Conservation (phyloP, 2,329 filamentous ascomycete genomes). For the Monosporascus ibericus region DNA sequence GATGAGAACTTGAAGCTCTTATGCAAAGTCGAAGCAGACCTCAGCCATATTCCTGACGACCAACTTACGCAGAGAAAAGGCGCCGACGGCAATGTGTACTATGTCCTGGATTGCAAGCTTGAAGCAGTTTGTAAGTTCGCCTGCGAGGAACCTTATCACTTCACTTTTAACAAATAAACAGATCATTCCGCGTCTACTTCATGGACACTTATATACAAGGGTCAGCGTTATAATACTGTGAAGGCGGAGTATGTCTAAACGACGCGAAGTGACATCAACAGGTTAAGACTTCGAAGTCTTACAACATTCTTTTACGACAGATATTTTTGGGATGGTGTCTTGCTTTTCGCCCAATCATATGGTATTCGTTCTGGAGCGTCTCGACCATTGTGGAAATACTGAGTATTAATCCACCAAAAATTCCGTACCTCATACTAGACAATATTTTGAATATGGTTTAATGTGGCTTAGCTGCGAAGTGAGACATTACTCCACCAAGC, state of each 20-base stretch:
- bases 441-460: no score
- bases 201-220: neutral
- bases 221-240: neutral
- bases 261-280: no score
- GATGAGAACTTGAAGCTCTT: neutral
- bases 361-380: no score
- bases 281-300: no score
- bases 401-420: no score
- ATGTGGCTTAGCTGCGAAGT: no score
- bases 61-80: neutral
- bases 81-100: neutral
- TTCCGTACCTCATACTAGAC: no score
- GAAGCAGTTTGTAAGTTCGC: neutral
- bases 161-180: neutral
- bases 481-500: no score
- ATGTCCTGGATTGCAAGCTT: neutral
- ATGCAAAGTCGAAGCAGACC: neutral
- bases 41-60: neutral
- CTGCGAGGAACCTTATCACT: neutral
- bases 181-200: neutral
- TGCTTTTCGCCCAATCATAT: no score
- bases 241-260: neutral
- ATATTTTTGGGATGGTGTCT: no score
- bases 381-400: no score
- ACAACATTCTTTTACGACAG: no score